A percentile compares a stretch with the other conserved stretches of the same genome.
phyloP scores from a whole-genome alignment of 2,329 filamentous ascomycete genomes.

The Leptographium lundbergii region DNA sequence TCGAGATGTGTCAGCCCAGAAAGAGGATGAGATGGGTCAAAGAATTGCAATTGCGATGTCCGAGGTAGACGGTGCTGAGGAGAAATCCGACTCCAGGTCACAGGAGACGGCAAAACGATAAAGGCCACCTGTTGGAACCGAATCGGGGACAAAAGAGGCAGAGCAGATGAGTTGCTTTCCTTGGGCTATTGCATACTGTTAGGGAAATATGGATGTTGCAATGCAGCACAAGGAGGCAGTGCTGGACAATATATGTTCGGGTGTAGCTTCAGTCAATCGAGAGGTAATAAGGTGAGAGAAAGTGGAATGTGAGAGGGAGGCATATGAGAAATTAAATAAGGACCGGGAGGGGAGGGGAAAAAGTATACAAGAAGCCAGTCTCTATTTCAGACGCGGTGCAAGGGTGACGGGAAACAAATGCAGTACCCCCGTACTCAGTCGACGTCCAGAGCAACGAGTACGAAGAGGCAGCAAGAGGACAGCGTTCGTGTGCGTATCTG shows the following conservation, averaged over 20 bases:
- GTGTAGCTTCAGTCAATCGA: not conserved
- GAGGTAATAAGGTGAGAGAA: not conserved
- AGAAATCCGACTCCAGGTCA: not conserved
- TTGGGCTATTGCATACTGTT: not conserved
- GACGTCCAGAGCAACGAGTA: not conserved
- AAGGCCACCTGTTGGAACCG: not conserved
- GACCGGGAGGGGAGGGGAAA: not conserved
- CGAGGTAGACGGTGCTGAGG: too few species aligned
- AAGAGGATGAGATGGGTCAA: not conserved
- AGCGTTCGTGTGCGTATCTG: not conserved
- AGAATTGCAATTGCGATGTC: not conserved
- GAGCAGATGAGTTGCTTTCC: not conserved
- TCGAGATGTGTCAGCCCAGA: not conserved
- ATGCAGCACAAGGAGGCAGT: not conserved
- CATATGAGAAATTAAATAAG: not conserved
- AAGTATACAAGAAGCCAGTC: not conserved
- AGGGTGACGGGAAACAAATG: conserved; percentile 3
- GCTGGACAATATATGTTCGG: not conserved
- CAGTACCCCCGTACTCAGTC: not conserved
- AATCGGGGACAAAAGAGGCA: not conserved
- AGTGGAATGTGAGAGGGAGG: not conserved
- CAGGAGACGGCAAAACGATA: not conserved
- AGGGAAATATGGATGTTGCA: not conserved
- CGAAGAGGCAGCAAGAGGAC: not conserved
- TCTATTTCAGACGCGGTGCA: not conserved